phyloP scores from a whole-genome alignment of 495 filamentous ascomycete species.

The Aspergillus cristatus region DNA sequence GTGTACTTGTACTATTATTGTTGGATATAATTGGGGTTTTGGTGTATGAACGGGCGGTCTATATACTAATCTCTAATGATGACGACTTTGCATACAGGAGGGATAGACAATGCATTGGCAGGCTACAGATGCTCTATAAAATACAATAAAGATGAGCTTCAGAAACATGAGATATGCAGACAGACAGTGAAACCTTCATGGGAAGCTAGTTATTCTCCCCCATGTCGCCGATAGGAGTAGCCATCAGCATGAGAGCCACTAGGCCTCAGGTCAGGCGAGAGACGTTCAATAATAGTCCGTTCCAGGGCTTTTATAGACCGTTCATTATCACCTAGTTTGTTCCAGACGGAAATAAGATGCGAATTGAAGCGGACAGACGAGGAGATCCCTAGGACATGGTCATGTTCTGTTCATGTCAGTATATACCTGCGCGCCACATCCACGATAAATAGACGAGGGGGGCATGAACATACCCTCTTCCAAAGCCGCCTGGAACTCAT shows the following conservation, averaged over 20 bases:
- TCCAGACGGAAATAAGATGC: conserved; percentile 79
- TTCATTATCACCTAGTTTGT: conserved; percentile 63
- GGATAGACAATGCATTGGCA: no score
- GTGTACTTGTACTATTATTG: no score
- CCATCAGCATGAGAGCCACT: conserved; percentile 31
- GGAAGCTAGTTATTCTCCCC: no score
- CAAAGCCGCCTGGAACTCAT: conserved; percentile 67
- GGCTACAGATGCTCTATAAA: no score
- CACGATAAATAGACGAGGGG: neutral
- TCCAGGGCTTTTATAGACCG: conserved; percentile 64
- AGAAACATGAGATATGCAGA: no score
- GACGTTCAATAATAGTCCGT: conserved; percentile 54
- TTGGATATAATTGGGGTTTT: no score
- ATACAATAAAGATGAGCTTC: no score
- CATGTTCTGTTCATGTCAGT: conserved; percentile 60
- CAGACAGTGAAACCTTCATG: no score
- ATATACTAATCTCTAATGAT: conserved; percentile 2
- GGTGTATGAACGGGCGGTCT: no score
- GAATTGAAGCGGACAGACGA: conserved; percentile 56
- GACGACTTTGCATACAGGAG: no score
- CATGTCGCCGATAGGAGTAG: conserved; percentile 59
- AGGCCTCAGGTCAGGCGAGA: conserved; percentile 58
- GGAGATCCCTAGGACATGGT: conserved; percentile 57
- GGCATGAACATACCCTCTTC: conserved; percentile 46
- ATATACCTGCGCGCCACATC: no score